Conservation (phyloP, 1,284 basidiomycete genomes). For the Boletus smithii region DNA sequence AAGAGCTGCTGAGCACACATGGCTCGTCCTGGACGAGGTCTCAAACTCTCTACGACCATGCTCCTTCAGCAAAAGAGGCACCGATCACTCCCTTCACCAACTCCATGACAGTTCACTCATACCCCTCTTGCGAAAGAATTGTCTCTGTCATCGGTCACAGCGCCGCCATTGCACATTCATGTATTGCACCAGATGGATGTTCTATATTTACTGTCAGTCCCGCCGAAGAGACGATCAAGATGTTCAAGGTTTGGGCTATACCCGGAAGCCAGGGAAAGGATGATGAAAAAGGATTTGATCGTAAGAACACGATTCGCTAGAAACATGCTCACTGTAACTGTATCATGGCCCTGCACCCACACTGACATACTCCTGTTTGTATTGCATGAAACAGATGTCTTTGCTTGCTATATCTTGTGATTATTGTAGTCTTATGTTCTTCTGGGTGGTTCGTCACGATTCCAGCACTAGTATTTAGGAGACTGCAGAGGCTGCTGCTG, state of each 20-base stretch:
- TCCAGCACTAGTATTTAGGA: neutral
- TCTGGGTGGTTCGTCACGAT: neutral
- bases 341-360: neutral
- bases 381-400: conserved; percentile 2
- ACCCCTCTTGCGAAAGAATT: conserved; percentile 43
- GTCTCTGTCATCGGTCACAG: conserved; percentile 34
- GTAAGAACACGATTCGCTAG: conserved; percentile 30
- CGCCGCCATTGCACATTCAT: conserved; percentile 32
- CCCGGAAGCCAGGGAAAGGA: conserved; percentile 19
- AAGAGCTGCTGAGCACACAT: conserved; percentile 86
- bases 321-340: neutral
- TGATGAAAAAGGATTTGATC: conserved; percentile 23
- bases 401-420: conserved; percentile 10
- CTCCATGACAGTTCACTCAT: conserved; percentile 54
- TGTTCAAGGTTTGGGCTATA: conserved; percentile 36
- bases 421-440: conserved; percentile 11
- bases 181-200: conserved; percentile 35
- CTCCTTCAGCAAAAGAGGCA: conserved; percentile 22
- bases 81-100: conserved; percentile 35
- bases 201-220: conserved; percentile 43
- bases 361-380: conserved; percentile 10
- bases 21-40: conserved; percentile 46
- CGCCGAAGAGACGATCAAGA: conserved; percentile 38
- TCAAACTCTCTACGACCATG: conserved; percentile 18
- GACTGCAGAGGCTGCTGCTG: neutral